Evolutionary conservation across 306 rosid species (phyloP).

Genomic region (Mimosa pudica): DNA sequence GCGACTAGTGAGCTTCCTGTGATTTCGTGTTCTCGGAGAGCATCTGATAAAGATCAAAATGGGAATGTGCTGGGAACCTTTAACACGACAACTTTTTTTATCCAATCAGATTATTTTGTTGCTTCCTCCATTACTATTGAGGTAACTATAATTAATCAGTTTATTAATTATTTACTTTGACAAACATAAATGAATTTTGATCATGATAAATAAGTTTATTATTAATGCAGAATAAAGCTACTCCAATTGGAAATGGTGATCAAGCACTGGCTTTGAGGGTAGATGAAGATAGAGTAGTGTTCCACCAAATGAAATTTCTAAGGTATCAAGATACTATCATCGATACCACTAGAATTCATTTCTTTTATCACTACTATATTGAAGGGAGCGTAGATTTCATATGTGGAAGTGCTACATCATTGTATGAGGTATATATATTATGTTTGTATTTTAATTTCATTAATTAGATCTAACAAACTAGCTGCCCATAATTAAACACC

Average conservation of each 20-base stretch:
- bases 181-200: too few species aligned
- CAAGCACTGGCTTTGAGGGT: slow-evolving; percentile 76
- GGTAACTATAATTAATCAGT: slow-evolving; percentile 31
- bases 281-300: too few species aligned
- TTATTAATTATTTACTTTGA: too few species aligned
- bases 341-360: slow-evolving; percentile 66
- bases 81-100: slow-evolving; percentile 55
- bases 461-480: too few species aligned
- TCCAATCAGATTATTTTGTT: slow-evolving; percentile 69
- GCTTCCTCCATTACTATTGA: slow-evolving; percentile 62
- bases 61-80: slow-evolving; percentile 55
- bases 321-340: slow-evolving; percentile 76
- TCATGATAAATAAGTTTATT: too few species aligned
- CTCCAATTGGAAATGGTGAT: slow-evolving; percentile 40
- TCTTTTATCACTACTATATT: slow-evolving; percentile 58
- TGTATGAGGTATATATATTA: background rate
- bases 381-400: slow-evolving; percentile 46
- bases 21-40: slow-evolving; percentile 31
- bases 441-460: too few species aligned
- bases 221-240: background rate
- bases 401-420: too few species aligned
- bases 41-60: background rate
- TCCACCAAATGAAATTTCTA: slow-evolving; percentile 27
- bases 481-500: too few species aligned
- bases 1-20: slow-evolving; percentile 19